Percentiles rank a stretch among this genome's conserved stretches.
Evolutionary conservation across 352 stramenopile genomes (phyloP).

Genomic region (Globisporangium nodosum): DNA sequence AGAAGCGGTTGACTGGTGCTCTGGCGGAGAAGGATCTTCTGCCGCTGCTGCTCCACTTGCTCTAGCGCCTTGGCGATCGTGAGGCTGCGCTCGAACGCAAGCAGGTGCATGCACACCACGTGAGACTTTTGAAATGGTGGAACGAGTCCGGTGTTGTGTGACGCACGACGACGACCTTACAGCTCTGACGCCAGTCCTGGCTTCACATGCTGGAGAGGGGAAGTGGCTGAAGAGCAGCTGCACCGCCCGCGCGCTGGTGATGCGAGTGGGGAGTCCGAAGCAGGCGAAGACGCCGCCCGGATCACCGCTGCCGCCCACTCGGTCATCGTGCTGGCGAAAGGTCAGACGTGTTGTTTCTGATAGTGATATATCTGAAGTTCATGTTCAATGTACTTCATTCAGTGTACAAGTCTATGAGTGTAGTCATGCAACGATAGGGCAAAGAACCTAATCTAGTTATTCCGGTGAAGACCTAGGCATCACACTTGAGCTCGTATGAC

Average conservation of each 20-base stretch:
- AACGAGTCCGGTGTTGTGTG: slow-evolving; percentile 3
- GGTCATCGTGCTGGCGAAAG: background rate
- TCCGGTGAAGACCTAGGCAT: no score
- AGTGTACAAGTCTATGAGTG: no score
- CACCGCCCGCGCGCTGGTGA: background rate
- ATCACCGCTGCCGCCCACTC: slow-evolving; percentile 1
- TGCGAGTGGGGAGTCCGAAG: background rate
- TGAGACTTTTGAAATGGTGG: background rate
- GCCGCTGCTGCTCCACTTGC: slow-evolving; percentile 28
- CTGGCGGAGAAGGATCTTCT: slow-evolving; percentile 24
- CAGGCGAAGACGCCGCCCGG: background rate
- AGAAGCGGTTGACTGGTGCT: slow-evolving; percentile 17
- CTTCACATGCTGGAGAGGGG: slow-evolving; percentile 4
- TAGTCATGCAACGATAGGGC: no score
- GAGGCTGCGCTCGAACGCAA: slow-evolving; percentile 14
- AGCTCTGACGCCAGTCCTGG: slow-evolving; percentile 9
- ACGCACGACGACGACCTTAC: slow-evolving; percentile 11
- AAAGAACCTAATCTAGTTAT: no score
- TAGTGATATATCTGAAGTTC: background rate
- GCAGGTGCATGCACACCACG: background rate
- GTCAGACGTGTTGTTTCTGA: background rate
- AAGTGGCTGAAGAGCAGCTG: background rate
- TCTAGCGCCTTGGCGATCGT: slow-evolving; percentile 30
- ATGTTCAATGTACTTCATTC: no score
- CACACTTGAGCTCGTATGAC: no score